Base-by-base conservation (phyloP, 768 basidiomycete species). In the Mycena indigotica region DNA sequence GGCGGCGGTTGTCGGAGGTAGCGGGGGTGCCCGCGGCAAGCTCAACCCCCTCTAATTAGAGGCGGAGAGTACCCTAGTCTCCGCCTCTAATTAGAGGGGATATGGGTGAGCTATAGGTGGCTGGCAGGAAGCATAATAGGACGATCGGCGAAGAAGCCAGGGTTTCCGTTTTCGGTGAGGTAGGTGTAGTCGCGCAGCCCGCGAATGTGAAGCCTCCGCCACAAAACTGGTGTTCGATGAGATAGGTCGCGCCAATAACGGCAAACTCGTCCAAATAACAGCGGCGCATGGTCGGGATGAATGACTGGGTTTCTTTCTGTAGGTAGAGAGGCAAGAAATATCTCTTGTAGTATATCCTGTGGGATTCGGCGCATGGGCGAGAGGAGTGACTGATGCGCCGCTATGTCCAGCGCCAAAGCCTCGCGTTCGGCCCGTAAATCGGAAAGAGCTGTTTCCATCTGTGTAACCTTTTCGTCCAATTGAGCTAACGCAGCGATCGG, bases 361-460 rank as follows among this genome's bases (percentile, higher is more conserved):
- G 55, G 50, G 17, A 56, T 12, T 2, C 53, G 59, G 1, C 59
- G 55, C 4, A 61, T 26, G 17, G 54, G 59, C 19, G 59, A 50
- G 10, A 53, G 24, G 15, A 61, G 51, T 8, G 50, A 26, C 19
- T 40, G 45, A 24, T 51, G 46, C n/a, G n/a, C 8, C 15, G 41
- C 15, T 15, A 44, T 44, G 12, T 15, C 41, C 13, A 44, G 13
- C 21, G 15, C n/a, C 13, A 44, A 23, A 10, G 28, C n/a, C 24
- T 56, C 55, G 38, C 28, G 40, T 23, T 35, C 17, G 25, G 15
- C 28, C 35, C 19, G 35, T 16, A 50, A 50, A 23, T 17, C 12
- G 12, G 28, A 28, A 35, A 57, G 19, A 2, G 13, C 26, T 10
- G 21, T 12, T 17, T 57, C n/a, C 3, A 35, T 28, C 5, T 50